Percentiles rank a stretch among this genome's conserved stretches.
Evolutionary conservation across 306 rosid genomes (phyloP).

Genomic region (Bauhinia variegata): DNA sequence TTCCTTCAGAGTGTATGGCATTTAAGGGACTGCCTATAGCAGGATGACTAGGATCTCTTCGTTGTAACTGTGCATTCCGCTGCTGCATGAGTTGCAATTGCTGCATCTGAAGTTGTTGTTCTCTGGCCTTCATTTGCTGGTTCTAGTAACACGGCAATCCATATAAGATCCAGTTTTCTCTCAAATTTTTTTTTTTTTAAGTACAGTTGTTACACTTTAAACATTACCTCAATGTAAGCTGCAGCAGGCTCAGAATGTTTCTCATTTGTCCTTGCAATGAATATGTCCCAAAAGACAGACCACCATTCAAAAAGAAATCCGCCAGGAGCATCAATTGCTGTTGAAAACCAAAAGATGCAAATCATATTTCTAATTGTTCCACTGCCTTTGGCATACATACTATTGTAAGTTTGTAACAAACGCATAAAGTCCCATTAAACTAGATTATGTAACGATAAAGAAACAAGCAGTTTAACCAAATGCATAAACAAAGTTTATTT

Average conservation of each 20-base stretch:
- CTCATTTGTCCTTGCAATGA: slow-evolving; percentile 84
- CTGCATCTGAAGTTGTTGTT: slow-evolving; percentile 80
- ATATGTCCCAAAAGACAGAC: slow-evolving; percentile 97
- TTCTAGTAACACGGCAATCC: slow-evolving; percentile 48
- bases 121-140: slow-evolving; percentile 76
- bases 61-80: slow-evolving; percentile 68
- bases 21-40: slow-evolving; percentile 65
- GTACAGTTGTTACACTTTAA: slow-evolving; percentile 6
- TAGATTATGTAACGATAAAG: background rate
- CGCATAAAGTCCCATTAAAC: slow-evolving; percentile 6
- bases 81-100: slow-evolving; percentile 81
- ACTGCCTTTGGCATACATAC: slow-evolving; percentile 8
- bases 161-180: slow-evolving; percentile 23
- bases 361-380: slow-evolving; percentile 13
- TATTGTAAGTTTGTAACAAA: background rate
- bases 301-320: slow-evolving; percentile 96
- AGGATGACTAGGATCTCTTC: slow-evolving; percentile 77
- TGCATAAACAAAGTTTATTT: background rate
- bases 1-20: slow-evolving; percentile 77
- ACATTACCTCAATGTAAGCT: slow-evolving; percentile 81
- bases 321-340: slow-evolving; percentile 99
- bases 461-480: slow-evolving; percentile 7
- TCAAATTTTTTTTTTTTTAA: background rate
- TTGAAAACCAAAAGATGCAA: slow-evolving; percentile 38
- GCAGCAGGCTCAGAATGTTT: slow-evolving; percentile 89